A percentile compares a stretch with the other conserved stretches of the same genome.
These are phyloP conservation scores for Myriosclerotinia scirpicola DNA, from an alignment of 2,329 filamentous ascomycete species.

Conservation along the genomic window DNA sequence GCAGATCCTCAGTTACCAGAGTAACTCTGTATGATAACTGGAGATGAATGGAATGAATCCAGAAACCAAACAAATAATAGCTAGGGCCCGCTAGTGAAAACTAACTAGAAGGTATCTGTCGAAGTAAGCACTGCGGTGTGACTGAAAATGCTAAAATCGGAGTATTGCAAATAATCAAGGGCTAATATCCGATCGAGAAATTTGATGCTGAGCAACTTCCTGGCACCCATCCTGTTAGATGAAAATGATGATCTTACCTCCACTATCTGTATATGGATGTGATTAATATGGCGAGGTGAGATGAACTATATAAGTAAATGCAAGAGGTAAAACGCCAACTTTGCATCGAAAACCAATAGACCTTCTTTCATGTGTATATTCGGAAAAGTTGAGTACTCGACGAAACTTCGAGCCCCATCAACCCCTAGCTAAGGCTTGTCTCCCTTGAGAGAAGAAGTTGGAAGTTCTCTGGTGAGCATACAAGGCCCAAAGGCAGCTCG, in stretches of 20 bases:
- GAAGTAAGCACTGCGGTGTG: not conserved
- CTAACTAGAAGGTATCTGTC: too few species aligned
- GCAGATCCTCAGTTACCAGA: not conserved
- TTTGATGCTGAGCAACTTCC: too few species aligned
- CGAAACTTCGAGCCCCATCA: not conserved
- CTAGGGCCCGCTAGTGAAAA: too few species aligned
- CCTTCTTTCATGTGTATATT: not conserved
- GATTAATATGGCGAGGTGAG: not conserved
- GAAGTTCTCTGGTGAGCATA: too few species aligned
- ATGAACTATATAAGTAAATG: not conserved
- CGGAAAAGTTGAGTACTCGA: not conserved
- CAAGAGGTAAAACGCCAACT: not conserved
- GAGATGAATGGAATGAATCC: not conserved
- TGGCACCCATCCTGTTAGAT: not conserved
- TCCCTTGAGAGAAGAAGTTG: too few species aligned
- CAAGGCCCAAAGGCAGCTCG: too few species aligned
- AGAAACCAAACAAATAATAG: not conserved
- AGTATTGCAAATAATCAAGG: not conserved
- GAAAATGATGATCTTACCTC: not conserved
- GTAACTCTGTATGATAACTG: not conserved
- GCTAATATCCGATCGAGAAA: not conserved
- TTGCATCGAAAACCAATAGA: not conserved
- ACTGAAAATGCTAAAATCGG: not conserved
- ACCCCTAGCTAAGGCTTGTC: not conserved
- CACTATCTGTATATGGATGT: rapidly evolving